Base-by-base conservation (phyloP, 2,329 filamentous ascomycete genomes). In the Ascochyta viciae-villosae region DNA sequence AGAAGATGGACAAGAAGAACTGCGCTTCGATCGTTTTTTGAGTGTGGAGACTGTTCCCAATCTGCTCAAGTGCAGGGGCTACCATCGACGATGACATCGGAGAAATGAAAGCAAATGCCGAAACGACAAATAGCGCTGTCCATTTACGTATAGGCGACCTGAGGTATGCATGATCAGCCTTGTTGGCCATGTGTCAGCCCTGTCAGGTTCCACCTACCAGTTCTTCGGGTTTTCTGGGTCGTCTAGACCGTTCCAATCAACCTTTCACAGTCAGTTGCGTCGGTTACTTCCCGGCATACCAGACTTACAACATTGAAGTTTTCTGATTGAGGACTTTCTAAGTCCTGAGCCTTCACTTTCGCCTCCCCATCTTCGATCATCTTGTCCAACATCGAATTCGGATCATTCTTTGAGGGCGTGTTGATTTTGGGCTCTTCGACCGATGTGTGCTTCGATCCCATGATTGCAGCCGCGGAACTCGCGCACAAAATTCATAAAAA, bases 221-320 rank as follows among this genome's bases (percentile, higher is more conserved):
- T 80, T 80, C 60, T 78, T 78, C 2, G 77, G 77, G 53, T 80
- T 80, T 23, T 61, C 67, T 23, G 76, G 76, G 54, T 80, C 77
- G 34, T 77, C 71, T 10, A 76, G 74, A 2, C 71, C 71, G 55
- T 78, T 76, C 77, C 77, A 80, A 1, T 69, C 73, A 3, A 79
- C 76, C 63, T 64, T 42, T 42, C 35, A 31, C 13, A 31, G 29
- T 31, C 15, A 38, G 35, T 15, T 38, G 13, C 8, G 35, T 7
- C 15, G 35, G 15, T 38, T 13, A 7, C 35, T 31, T 13, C 29
- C 7, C 13, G 29, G 29, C 29, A 31, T 13, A 31, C 13, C 7
- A 7, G 29, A 31, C 29, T 7, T 31, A 31, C 29, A 13, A 31
- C 13, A 31, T 31, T 31, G 7, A 13, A 31, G 8, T 31, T 31